These are phyloP conservation scores for Fusarium aywerte DNA, from an alignment of 2,329 filamentous ascomycete species.

Conservation along the genomic window DNA sequence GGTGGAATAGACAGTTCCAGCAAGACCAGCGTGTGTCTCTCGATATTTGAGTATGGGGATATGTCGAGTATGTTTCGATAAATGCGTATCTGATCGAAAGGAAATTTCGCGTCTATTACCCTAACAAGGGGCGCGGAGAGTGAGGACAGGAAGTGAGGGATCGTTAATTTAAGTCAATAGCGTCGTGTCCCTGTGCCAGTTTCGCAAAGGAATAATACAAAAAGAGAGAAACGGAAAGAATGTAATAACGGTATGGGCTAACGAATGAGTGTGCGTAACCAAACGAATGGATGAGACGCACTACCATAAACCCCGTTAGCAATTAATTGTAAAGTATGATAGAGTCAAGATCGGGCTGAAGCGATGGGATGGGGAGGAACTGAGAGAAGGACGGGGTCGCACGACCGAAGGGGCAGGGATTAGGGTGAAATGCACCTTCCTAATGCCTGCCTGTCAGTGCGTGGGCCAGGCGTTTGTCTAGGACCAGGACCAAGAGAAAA, in stretches of 20 bases:
- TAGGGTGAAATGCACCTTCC: conserved; percentile 35
- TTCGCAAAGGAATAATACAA: conserved; percentile 18
- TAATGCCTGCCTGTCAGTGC: conserved; percentile 38
- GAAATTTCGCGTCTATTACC: conserved; percentile 29
- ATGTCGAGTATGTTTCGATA: conserved; percentile 6
- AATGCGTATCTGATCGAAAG: conserved; percentile 12
- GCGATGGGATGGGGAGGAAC: conserved; percentile 30
- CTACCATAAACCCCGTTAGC: conserved; percentile 39
- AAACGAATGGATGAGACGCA: conserved; percentile 43
- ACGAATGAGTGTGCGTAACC: conserved; percentile 38
- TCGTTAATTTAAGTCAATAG: conserved; percentile 27
- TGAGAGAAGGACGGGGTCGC: conserved; percentile 35
- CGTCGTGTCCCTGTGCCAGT: neutral
- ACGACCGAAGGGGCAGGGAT: conserved; percentile 36
- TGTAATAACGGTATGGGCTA: conserved; percentile 22
- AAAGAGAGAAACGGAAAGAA: conserved; percentile 33
- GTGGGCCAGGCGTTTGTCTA: conserved; percentile 32
- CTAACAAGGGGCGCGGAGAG: conserved; percentile 31
- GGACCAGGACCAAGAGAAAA: conserved; percentile 26
- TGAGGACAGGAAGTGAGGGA: conserved; percentile 29
- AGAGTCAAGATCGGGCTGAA: conserved; percentile 35
- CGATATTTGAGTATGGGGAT: neutral
- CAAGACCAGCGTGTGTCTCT: conserved; percentile 12
- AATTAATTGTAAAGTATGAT: conserved; percentile 29
- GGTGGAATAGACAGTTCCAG: conserved; percentile 14